Percentiles rank a stretch among this genome's conserved stretches.
These are phyloP conservation scores for Bassia scoparia DNA, from an alignment of 148 eudicot species.

Conservation along the genomic window DNA sequence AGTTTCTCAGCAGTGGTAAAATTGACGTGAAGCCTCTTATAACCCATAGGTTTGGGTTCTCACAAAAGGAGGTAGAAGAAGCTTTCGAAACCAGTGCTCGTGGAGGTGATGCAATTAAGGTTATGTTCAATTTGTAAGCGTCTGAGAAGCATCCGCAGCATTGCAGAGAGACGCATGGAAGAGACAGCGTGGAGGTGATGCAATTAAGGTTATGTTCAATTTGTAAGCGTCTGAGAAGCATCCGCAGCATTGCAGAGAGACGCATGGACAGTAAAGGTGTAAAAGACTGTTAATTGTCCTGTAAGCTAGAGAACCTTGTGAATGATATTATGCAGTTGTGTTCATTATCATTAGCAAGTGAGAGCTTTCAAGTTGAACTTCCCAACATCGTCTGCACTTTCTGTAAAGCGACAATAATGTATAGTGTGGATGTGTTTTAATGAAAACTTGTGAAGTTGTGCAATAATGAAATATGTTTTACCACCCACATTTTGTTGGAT, in stretches of 20 bases:
- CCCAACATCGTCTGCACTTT: not conserved
- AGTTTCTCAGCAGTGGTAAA: slow-evolving; percentile 73
- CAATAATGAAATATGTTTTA: too few relatives aligned
- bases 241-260: too few relatives aligned
- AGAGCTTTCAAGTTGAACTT: not conserved
- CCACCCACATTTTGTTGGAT: too few relatives aligned
- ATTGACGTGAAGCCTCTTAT: slow-evolving; percentile 86
- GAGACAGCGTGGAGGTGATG: too few relatives aligned
- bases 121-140: slow-evolving; percentile 68
- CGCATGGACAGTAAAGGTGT: not conserved
- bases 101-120: slow-evolving; percentile 82
- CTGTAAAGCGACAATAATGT: not conserved
- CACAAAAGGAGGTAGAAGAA: slow-evolving; percentile 77
- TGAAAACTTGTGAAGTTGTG: not conserved
- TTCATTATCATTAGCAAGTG: not conserved
- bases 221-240: too few relatives aligned
- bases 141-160: not conserved
- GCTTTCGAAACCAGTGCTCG: slow-evolving; percentile 82
- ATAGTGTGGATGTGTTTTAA: not conserved
- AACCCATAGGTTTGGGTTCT: slow-evolving; percentile 81
- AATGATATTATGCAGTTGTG: not conserved
- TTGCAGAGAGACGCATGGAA: not conserved
- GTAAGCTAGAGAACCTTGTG: not conserved
- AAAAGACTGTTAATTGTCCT: not conserved
- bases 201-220: too few relatives aligned